Conservation (phyloP, 148 eudicot species). For the Hydrangea macrophylla region DNA sequence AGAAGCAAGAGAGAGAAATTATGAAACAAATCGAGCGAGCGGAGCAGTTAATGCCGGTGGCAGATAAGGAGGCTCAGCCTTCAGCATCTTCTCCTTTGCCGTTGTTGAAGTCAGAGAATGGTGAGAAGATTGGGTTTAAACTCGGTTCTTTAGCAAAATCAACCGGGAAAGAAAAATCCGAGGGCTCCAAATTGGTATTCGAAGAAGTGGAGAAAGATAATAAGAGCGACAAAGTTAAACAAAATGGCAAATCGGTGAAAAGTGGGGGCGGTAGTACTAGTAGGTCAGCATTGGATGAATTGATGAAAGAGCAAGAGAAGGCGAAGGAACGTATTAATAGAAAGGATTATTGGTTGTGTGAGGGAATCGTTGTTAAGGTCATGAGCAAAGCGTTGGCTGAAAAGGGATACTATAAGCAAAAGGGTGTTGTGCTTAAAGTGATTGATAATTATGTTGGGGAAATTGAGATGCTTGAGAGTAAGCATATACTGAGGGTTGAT, state of each 20-base stretch:
- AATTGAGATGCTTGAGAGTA: slow-evolving; percentile 84
- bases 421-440: slow-evolving; percentile 75
- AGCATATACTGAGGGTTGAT: slow-evolving; percentile 84
- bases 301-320: slow-evolving; percentile 87
- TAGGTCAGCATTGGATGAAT: slow-evolving; percentile 63
- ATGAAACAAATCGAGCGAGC: slow-evolving; percentile 75
- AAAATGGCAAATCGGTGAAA: slow-evolving; percentile 19
- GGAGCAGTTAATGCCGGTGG: slow-evolving; percentile 33
- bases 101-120: slow-evolving; percentile 34
- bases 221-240: slow-evolving; percentile 27
- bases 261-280: slow-evolving; percentile 19
- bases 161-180: slow-evolving; percentile 38
- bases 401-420: slow-evolving; percentile 84
- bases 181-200: slow-evolving; percentile 49
- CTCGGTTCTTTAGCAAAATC: slow-evolving; percentile 29
- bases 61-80: background rate
- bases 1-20: slow-evolving; percentile 83
- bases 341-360: slow-evolving; percentile 87
- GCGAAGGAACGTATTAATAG: slow-evolving; percentile 70
- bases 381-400: slow-evolving; percentile 83
- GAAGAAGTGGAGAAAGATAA: slow-evolving; percentile 48
- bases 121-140: slow-evolving; percentile 40
- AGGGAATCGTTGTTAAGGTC: slow-evolving; percentile 82
- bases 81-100: slow-evolving; percentile 10
- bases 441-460: slow-evolving; percentile 81